These are phyloP conservation scores for Kluyveromyces wickerhamii DNA, from an alignment of 805 yeast species.

Conservation along the genomic window DNA sequence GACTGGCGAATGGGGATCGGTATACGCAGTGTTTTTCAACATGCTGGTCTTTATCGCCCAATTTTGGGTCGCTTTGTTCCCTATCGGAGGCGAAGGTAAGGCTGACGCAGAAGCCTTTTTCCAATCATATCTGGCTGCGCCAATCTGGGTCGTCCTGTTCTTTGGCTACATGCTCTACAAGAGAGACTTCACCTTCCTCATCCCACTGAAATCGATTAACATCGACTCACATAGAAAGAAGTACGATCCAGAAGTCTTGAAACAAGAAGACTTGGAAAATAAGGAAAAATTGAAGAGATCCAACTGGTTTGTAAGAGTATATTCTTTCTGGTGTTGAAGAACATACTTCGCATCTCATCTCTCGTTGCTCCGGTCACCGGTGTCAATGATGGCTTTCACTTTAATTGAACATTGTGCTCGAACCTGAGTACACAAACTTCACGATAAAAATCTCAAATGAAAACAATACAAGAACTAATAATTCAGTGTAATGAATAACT, in stretches of 20 bases:
- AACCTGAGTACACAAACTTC: too few species aligned
- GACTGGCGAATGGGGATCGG: constrained; percentile 44
- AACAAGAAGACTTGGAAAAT: constrained; percentile 36
- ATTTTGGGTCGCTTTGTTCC: constrained; percentile 58
- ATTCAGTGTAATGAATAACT: too few species aligned
- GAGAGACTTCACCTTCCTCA: constrained; percentile 29
- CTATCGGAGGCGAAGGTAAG: constrained; percentile 36
- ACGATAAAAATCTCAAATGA: too few species aligned
- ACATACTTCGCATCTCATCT: too few species aligned
- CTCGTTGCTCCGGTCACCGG: too few species aligned
- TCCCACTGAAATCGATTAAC: constrained; percentile 34
- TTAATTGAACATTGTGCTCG: too few species aligned
- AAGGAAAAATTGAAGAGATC: constrained; percentile 16
- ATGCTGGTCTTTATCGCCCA: constrained; percentile 45
- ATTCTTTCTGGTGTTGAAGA: constrained; percentile 9
- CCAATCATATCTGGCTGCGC: constrained; percentile 43
- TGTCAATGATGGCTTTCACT: too few species aligned
- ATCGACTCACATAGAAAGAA: constrained; percentile 36
- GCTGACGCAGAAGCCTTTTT: constrained; percentile 39
- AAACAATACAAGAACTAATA: too few species aligned
- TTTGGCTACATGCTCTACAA: constrained; percentile 44
- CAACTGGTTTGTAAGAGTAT: constrained; percentile 4
- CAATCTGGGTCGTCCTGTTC: constrained; percentile 37
- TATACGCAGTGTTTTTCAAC: constrained; percentile 41
- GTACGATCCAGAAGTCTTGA: constrained; percentile 33